Percentiles rank a stretch among this genome's conserved stretches.
Evolutionary conservation across 805 yeast species (phyloP).

Genomic region (Candida ovalis): DNA sequence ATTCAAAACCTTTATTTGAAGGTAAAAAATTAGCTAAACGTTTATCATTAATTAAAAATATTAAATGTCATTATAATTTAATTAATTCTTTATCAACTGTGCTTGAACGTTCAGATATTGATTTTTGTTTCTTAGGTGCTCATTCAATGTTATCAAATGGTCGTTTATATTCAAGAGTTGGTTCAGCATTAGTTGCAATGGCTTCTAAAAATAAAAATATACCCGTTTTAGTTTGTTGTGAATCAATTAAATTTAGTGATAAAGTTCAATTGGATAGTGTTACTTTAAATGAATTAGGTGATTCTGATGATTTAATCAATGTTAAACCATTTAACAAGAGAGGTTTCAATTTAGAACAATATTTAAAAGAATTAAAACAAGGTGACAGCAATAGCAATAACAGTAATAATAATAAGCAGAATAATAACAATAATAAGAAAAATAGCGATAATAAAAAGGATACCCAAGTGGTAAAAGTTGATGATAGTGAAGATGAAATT

Average conservation of each 20-base stretch:
- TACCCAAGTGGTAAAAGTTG: conserved; percentile 26
- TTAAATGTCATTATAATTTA: conserved; percentile 74
- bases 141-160: conserved; percentile 97
- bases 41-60: conserved; percentile 52
- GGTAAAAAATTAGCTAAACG: conserved; percentile 74
- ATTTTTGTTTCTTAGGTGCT: conserved; percentile 90
- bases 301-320: conserved; percentile 63
- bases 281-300: conserved; percentile 87
- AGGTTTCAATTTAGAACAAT: conserved; percentile 64
- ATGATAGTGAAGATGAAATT: conserved; percentile 35
- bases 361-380: conserved; percentile 41
- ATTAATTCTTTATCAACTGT: conserved; percentile 77
- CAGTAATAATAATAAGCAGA: conserved; percentile 26
- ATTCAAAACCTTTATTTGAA: conserved; percentile 91
- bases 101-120: conserved; percentile 66
- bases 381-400: conserved; percentile 11
- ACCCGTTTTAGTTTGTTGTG: conserved; percentile 95
- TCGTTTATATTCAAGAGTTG: conserved; percentile 86
- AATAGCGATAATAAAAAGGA: conserved; percentile 9
- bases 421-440: conserved; percentile 4
- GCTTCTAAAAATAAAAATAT: conserved; percentile 82
- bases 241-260: conserved; percentile 89
- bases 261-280: conserved; percentile 96
- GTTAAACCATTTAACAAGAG: conserved; percentile 54
- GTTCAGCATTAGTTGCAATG: conserved; percentile 92